phyloP scores from a whole-genome alignment of 1,284 basidiomycete species.

The Salmacisia buchloeana region DNA sequence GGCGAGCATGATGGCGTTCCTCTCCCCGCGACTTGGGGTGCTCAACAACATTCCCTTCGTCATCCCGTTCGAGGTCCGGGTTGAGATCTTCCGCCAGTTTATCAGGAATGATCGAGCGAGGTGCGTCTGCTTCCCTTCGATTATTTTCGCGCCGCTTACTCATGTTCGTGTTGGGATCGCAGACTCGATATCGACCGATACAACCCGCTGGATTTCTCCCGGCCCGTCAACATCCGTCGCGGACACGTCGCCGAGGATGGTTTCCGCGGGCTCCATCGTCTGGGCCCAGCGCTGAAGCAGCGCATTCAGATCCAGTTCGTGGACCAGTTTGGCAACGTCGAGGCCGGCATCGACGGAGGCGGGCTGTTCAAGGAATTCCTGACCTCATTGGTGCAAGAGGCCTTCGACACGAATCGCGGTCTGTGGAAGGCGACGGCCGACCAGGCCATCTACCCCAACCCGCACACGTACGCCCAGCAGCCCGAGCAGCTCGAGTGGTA shows the following conservation, averaged over 20 bases:
- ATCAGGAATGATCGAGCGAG: slow-evolving; percentile 28
- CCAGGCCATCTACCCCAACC: slow-evolving; percentile 91
- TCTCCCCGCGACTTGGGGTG: slow-evolving; percentile 79
- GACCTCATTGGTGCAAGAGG: slow-evolving; percentile 71
- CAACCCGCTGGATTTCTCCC: slow-evolving; percentile 21
- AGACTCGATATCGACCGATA: slow-evolving; percentile 6
- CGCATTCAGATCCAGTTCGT: slow-evolving; percentile 81
- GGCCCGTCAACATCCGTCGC: slow-evolving; percentile 64
- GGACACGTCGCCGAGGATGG: slow-evolving; percentile 78
- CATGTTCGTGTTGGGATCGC: neutral
- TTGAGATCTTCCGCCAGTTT: slow-evolving; percentile 81
- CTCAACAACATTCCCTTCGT: slow-evolving; percentile 95
- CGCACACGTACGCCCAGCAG: slow-evolving; percentile 55
- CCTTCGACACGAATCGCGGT: slow-evolving; percentile 88
- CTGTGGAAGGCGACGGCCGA: slow-evolving; percentile 84
- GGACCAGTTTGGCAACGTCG: slow-evolving; percentile 77
- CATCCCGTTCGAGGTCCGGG: slow-evolving; percentile 84
- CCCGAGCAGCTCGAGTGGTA: slow-evolving; percentile 65
- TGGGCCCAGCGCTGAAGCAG: slow-evolving; percentile 70
- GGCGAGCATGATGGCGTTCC: slow-evolving; percentile 65
- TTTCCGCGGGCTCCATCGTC: slow-evolving; percentile 62
- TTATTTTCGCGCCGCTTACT: neutral
- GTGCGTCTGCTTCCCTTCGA: neutral
- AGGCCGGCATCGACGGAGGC: slow-evolving; percentile 91
- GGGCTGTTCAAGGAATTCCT: slow-evolving; percentile 98